A percentile compares a stretch with the other conserved stretches of the same genome.
phyloP scores from a whole-genome alignment of 148 eudicot genomes.

The Nyssa sinensis region DNA sequence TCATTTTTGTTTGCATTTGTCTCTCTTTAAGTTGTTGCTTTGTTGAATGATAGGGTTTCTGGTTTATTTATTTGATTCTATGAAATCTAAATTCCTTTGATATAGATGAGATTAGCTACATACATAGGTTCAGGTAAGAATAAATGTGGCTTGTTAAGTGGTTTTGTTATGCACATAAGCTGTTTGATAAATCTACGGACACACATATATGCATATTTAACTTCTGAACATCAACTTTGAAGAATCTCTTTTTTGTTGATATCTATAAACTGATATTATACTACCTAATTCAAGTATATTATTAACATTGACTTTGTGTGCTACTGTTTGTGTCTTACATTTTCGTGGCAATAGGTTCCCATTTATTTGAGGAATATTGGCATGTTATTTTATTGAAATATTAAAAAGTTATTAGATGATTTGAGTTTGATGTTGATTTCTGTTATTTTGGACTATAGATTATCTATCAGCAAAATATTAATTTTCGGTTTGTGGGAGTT shows the following conservation, averaged over 20 bases:
- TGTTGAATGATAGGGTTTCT: neutral
- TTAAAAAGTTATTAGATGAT: too few relatives aligned
- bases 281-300: neutral
- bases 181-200: neutral
- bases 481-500: neutral
- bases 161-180: neutral
- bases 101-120: too few relatives aligned
- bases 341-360: neutral
- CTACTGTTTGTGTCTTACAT: neutral
- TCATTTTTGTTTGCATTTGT: neutral
- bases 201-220: neutral
- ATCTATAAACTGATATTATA: neutral
- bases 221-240: neutral
- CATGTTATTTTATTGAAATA: too few relatives aligned
- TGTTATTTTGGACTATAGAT: neutral
- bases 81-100: too few relatives aligned
- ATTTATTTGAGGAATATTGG: neutral
- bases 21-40: neutral
- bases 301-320: neutral
- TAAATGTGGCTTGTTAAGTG: neutral
- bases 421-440: too few relatives aligned
- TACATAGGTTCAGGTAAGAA: too few relatives aligned
- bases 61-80: too few relatives aligned
- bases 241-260: neutral
- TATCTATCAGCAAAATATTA: neutral